Percentiles rank a stretch among this genome's conserved stretches.
phyloP scores from a whole-genome alignment of 345 rosid genomes.

The Hirschfeldia incana region DNA sequence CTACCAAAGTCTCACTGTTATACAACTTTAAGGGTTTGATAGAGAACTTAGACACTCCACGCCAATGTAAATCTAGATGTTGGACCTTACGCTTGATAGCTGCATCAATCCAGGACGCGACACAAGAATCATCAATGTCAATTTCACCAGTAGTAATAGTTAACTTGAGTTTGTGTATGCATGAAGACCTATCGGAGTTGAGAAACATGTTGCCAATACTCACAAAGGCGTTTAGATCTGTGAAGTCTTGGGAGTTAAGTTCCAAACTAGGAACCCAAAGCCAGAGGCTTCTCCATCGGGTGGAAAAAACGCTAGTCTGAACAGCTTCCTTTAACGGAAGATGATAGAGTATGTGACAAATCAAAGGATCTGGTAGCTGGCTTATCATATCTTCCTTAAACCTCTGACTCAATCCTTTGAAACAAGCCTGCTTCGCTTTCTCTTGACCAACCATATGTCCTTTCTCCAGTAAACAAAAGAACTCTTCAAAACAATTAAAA shows the following conservation, averaged over 20 bases:
- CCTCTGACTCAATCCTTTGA: not conserved
- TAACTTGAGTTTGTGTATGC: not conserved
- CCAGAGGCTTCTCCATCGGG: slow-evolving; percentile 9
- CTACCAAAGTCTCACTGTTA: not conserved
- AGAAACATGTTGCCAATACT: slow-evolving; percentile 3
- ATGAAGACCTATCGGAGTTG: not conserved
- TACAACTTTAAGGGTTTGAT: not conserved
- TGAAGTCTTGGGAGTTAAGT: not conserved
- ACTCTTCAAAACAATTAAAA: not conserved
- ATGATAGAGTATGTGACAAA: not conserved
- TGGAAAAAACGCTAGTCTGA: slow-evolving; percentile 5
- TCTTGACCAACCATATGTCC: not conserved
- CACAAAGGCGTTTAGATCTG: not conserved
- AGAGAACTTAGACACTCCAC: not conserved
- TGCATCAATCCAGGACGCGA: not conserved
- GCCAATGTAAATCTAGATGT: not conserved
- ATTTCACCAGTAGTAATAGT: not conserved
- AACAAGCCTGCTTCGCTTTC: not conserved
- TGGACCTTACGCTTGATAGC: not conserved
- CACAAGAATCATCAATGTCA: not conserved
- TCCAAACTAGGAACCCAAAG: not conserved
- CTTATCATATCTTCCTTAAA: not conserved
- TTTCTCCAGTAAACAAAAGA: too few relatives aligned
- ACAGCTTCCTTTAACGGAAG: not conserved
- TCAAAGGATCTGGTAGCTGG: slow-evolving; percentile 3